phyloP scores from a whole-genome alignment of 148 eudicot genomes.

The Pouteria glomerata region DNA sequence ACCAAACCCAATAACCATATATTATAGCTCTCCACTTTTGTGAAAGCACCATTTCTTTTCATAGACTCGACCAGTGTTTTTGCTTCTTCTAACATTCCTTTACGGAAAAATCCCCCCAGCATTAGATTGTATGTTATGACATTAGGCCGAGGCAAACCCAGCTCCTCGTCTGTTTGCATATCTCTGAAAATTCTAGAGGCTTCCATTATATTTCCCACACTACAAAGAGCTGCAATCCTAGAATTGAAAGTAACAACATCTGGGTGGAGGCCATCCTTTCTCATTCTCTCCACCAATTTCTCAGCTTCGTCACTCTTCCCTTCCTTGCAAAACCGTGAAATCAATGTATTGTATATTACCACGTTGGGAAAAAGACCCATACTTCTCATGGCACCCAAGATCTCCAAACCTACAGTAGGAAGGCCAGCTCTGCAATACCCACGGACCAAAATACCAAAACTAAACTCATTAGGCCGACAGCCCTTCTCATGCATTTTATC shows the following conservation, averaged over 20 bases:
- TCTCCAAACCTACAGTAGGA: constrained; percentile 37
- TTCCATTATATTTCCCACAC: constrained; percentile 69
- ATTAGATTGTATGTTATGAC: constrained; percentile 58
- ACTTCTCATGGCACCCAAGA: constrained; percentile 52
- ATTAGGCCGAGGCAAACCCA: constrained; percentile 73
- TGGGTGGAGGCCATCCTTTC: constrained; percentile 62
- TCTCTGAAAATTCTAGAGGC: constrained; percentile 88
- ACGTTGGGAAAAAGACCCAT: constrained; percentile 42
- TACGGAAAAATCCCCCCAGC: constrained; percentile 70
- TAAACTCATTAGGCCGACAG: constrained; percentile 72
- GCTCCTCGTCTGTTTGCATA: constrained; percentile 73
- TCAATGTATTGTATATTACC: constrained; percentile 76
- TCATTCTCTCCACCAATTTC: constrained; percentile 77
- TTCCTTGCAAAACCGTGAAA: constrained; percentile 70
- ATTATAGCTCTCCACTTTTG: constrained; percentile 59
- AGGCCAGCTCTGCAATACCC: constrained; percentile 70
- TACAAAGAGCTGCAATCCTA: constrained; percentile 77
- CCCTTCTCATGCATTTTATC: constrained; percentile 80
- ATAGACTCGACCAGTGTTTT: constrained; percentile 54
- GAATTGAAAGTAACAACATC: constrained; percentile 89
- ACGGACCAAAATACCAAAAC: constrained; percentile 77
- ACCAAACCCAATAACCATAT: constrained; percentile 72
- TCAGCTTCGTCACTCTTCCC: constrained; percentile 73
- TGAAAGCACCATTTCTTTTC: constrained; percentile 41
- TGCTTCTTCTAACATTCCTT: constrained; percentile 87